phyloP scores from a whole-genome alignment of 108 stramenopile species.

The Ochromonas danica region DNA sequence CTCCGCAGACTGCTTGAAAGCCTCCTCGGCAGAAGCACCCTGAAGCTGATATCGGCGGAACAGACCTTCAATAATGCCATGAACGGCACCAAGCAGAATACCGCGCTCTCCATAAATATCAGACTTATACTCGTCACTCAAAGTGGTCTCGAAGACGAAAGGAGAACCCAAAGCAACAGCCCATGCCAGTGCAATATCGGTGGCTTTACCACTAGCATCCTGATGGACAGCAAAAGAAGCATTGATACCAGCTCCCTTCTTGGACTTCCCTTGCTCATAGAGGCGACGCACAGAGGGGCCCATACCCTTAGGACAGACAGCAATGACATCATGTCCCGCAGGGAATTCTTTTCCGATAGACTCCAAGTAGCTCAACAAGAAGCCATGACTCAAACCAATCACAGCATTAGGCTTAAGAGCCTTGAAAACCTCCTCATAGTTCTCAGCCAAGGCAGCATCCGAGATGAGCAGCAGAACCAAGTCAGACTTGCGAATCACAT shows the following conservation, averaged over 20 bases:
- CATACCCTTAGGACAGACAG: slow-evolving; percentile 98
- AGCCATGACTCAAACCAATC: slow-evolving; percentile 88
- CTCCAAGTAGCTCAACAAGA: slow-evolving; percentile 92
- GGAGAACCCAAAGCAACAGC: slow-evolving; percentile 91
- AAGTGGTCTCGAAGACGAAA: slow-evolving; percentile 93
- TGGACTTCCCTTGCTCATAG: slow-evolving; percentile 97
- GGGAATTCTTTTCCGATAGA: slow-evolving; percentile 88
- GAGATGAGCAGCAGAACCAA: slow-evolving; percentile 92
- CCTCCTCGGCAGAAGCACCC: slow-evolving; percentile 91
- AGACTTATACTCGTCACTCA: slow-evolving; percentile 89
- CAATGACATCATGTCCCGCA: slow-evolving; percentile 92
- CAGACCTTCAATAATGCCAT: slow-evolving; percentile 93
- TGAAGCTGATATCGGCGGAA: slow-evolving; percentile 91
- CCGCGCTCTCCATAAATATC: slow-evolving; percentile 98
- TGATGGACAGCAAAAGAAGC: slow-evolving; percentile 93
- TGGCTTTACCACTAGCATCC: slow-evolving; percentile 85
- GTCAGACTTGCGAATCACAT: slow-evolving; percentile 82
- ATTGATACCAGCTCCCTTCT: slow-evolving; percentile 96
- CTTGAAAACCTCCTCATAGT: slow-evolving; percentile 92
- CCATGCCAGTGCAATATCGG: slow-evolving; percentile 93
- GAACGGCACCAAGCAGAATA: slow-evolving; percentile 92
- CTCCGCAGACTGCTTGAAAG: slow-evolving; percentile 85
- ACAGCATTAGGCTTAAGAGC: slow-evolving; percentile 96
- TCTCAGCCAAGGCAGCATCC: slow-evolving; percentile 86
- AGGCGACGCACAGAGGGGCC: slow-evolving; percentile 94